phyloP scores from a whole-genome alignment of 352 stramenopile species.

The Phytophthora multivora region DNA sequence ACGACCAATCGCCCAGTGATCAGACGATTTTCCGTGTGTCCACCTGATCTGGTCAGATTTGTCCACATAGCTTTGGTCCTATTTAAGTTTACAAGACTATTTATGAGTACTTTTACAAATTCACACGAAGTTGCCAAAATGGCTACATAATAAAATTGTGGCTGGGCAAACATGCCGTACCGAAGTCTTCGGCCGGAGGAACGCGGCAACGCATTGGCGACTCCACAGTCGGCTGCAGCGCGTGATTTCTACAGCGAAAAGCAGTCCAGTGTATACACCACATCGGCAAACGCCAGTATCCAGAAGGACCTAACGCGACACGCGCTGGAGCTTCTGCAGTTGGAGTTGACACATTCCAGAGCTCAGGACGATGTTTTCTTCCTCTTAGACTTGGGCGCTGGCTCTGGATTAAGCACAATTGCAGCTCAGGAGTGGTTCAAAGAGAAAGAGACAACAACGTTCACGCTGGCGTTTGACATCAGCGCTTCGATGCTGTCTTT shows the following conservation, averaged over 20 bases:
- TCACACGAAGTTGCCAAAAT: background rate
- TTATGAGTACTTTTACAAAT: background rate
- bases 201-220: conserved; percentile 37
- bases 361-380: conserved; percentile 27
- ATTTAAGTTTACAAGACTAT: conserved; percentile 21
- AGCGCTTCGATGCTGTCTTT: conserved; percentile 78
- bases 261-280: conserved; percentile 76
- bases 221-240: conserved; percentile 45
- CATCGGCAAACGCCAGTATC: conserved; percentile 65
- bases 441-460: conserved; percentile 30
- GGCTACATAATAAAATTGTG: conserved; percentile 7
- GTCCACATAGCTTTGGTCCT: background rate
- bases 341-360: conserved; percentile 22
- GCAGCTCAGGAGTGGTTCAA: conserved; percentile 60
- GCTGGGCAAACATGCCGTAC: conserved; percentile 54
- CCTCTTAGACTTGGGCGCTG: conserved; percentile 72
- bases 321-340: conserved; percentile 56
- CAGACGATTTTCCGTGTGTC: conserved; percentile 37
- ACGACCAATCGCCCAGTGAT: conserved; percentile 34
- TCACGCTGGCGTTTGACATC: conserved; percentile 77
- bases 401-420: conserved; percentile 69
- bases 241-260: conserved; percentile 64
- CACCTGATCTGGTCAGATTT: conserved; percentile 3
- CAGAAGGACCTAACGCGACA: conserved; percentile 72
- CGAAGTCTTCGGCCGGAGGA: conserved; percentile 51